Conservation (phyloP, 441 rosid genomes). For the Erodium trifolium region DNA sequence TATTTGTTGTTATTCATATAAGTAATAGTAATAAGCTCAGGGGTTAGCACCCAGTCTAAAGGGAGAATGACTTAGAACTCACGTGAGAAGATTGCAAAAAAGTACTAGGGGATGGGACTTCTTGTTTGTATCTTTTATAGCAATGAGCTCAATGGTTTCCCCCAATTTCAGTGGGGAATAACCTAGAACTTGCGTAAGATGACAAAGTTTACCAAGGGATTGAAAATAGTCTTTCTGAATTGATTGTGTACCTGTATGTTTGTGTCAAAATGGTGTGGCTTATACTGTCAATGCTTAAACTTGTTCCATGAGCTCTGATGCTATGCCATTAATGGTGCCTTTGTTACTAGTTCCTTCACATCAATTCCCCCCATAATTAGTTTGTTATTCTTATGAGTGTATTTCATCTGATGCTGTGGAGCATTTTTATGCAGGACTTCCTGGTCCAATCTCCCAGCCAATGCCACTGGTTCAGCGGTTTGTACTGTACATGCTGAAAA, state of each 20-base stretch:
- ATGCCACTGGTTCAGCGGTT: conserved; percentile 30
- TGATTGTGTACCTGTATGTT: no score
- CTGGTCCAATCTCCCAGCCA: conserved; percentile 40
- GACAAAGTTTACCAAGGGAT: not conserved
- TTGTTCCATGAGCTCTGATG: not conserved
- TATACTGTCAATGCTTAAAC: not conserved
- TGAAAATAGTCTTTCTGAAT: not conserved
- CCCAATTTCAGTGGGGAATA: not conserved
- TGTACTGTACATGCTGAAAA: conserved; percentile 16
- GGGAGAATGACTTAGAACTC: not conserved
- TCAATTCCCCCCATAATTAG: not conserved
- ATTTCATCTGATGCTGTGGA: conserved; percentile 15
- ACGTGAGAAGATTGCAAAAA: not conserved
- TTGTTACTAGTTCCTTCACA: not conserved
- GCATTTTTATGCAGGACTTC: conserved; percentile 36
- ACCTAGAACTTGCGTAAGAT: not conserved
- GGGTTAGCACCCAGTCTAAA: not conserved
- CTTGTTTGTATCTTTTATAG: not conserved
- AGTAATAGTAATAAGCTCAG: not conserved
- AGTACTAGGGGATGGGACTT: no score
- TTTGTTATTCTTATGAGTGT: not conserved
- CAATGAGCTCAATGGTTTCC: not conserved
- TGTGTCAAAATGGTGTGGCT: not conserved
- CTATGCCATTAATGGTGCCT: not conserved
- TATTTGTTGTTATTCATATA: not conserved